Percentiles rank a stretch among this genome's conserved stretches.
phyloP scores from a whole-genome alignment of 345 rosid genomes.

The Cochlearia excelsa region DNA sequence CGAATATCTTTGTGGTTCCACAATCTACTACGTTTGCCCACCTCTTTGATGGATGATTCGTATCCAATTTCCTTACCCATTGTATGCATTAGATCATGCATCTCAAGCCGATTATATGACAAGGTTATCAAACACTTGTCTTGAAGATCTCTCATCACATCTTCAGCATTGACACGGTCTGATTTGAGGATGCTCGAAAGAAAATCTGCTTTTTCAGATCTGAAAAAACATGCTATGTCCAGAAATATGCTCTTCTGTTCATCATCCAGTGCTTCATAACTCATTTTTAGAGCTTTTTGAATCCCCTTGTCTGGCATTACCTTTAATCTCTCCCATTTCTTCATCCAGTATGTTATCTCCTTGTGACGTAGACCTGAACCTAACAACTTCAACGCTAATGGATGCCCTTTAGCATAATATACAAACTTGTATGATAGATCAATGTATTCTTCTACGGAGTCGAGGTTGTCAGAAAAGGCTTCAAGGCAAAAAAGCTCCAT shows the following conservation, averaged over 20 bases:
- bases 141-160: conserved; percentile 24
- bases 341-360: conserved; percentile 28
- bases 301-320: conserved; percentile 28
- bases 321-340: conserved; percentile 26
- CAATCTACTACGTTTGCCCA: conserved; percentile 30
- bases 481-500: conserved; percentile 27
- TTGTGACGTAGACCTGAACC: conserved; percentile 30
- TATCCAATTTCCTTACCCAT: conserved; percentile 34
- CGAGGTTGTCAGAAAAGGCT: conserved; percentile 27
- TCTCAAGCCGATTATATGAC: conserved; percentile 13
- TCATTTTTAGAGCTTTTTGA: conserved; percentile 26
- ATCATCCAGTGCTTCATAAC: conserved; percentile 36
- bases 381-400: conserved; percentile 40
- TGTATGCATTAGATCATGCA: conserved; percentile 41
- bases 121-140: conserved; percentile 36
- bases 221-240: conserved; percentile 44
- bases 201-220: background rate
- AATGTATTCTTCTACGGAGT: conserved; percentile 3
- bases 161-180: conserved; percentile 17
- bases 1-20: conserved; percentile 34
- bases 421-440: conserved; percentile 31
- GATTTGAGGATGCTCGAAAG: conserved; percentile 24
- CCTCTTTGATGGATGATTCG: conserved; percentile 27
- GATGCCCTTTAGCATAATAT: conserved; percentile 37
- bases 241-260: conserved; percentile 36